Conservation (phyloP, 495 filamentous ascomycete genomes). For the Podospora tetraspora region DNA sequence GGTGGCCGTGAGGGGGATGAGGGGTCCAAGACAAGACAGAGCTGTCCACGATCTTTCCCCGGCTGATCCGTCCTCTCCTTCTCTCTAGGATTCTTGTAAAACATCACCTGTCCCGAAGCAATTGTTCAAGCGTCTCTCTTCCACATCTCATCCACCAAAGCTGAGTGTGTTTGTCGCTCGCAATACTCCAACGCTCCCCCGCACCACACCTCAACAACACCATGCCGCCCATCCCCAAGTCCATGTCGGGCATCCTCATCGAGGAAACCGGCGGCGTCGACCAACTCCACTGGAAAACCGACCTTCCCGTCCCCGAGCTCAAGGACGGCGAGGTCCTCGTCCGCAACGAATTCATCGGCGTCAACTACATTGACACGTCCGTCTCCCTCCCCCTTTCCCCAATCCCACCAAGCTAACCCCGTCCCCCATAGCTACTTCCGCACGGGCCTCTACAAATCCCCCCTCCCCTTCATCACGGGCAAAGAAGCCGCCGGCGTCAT, state of each 20-base stretch:
- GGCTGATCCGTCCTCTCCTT: neutral
- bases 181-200: no score
- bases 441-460: conserved; percentile 71
- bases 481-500: conserved; percentile 63
- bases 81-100: neutral
- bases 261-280: conserved; percentile 72
- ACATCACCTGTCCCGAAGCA: neutral
- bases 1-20: neutral
- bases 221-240: conserved; percentile 43
- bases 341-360: conserved; percentile 76
- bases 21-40: neutral
- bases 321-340: conserved; percentile 71
- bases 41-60: neutral
- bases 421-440: conserved; percentile 72
- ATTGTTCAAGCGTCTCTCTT: neutral
- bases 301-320: conserved; percentile 69
- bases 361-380: conserved; percentile 84
- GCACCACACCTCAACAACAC: neutral
- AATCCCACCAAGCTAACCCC: conserved; percentile 24
- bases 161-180: no score
- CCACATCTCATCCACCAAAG: neutral
- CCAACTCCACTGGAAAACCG: conserved; percentile 67
- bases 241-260: conserved; percentile 72
- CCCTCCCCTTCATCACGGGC: conserved; percentile 71
- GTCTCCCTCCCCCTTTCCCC: conserved; percentile 15